Conservation (phyloP, 1,284 basidiomycete species). For the Papiliotrema flavescens region DNA sequence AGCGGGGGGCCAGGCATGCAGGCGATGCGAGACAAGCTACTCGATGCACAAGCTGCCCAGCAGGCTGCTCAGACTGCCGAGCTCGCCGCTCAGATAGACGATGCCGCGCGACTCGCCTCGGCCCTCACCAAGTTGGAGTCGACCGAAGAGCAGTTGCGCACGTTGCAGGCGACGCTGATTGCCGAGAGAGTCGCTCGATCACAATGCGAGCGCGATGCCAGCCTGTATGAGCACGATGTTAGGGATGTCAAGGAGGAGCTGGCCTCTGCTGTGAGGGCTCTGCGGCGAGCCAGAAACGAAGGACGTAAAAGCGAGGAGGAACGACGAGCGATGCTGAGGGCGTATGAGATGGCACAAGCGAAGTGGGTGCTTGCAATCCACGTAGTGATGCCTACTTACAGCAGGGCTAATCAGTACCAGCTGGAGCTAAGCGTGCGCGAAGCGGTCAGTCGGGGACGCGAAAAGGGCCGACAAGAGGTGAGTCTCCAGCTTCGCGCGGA, state of each 20-base stretch:
- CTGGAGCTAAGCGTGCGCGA: slow-evolving; percentile 42
- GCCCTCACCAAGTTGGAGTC: slow-evolving; percentile 29
- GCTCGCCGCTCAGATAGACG: slow-evolving; percentile 12
- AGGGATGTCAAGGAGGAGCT: slow-evolving; percentile 38
- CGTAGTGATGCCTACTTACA: neutral
- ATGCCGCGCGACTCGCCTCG: slow-evolving; percentile 21
- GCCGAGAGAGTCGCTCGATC: slow-evolving; percentile 38
- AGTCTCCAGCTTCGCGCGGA: slow-evolving; percentile 3
- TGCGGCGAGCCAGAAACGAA: slow-evolving; percentile 41
- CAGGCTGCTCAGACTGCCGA: slow-evolving; percentile 8
- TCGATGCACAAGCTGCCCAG: slow-evolving; percentile 11
- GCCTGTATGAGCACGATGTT: slow-evolving; percentile 25
- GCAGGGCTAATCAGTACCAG: slow-evolving; percentile 38
- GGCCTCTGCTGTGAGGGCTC: slow-evolving; percentile 34
- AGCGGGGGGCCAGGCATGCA: slow-evolving; percentile 29
- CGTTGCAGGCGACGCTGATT: slow-evolving; percentile 42
- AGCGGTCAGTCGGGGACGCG: slow-evolving; percentile 36
- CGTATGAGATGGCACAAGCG: slow-evolving; percentile 39
- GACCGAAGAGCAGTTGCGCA: slow-evolving; percentile 35
- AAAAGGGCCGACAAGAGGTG: slow-evolving; percentile 43
- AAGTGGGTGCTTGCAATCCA: slow-evolving; percentile 24
- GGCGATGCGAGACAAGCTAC: slow-evolving; percentile 31
- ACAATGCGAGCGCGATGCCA: slow-evolving; percentile 28
- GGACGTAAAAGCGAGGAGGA: slow-evolving; percentile 43
- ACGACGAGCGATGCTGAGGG: slow-evolving; percentile 25